Evolutionary conservation across 2,329 filamentous ascomycete species (phyloP).

Genomic region (Aspergillus sojae): DNA sequence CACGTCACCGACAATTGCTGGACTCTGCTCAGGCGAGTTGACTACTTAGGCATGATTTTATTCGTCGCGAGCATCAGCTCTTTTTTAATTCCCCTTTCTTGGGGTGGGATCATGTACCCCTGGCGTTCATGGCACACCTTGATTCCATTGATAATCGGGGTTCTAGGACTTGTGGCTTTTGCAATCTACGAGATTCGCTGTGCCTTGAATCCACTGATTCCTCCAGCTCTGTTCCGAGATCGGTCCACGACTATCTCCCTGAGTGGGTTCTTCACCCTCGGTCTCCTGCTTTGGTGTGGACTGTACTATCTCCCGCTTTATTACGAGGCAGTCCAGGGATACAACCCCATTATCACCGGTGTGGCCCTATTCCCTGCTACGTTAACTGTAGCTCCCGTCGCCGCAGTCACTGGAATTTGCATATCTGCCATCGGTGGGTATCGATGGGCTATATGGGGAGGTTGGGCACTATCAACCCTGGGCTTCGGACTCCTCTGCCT

Average conservation of each 20-base stretch:
- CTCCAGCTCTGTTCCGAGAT: neutral
- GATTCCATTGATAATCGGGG: neutral
- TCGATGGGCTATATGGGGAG: too few species aligned
- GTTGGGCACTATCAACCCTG: too few species aligned
- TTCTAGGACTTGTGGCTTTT: neutral
- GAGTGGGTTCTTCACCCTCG: too few species aligned
- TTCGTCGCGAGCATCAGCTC: neutral
- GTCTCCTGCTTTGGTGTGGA: too few species aligned
- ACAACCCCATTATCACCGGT: too few species aligned
- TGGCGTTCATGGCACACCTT: neutral
- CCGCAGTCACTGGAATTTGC: too few species aligned
- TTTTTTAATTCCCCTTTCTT: neutral
- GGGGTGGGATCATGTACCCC: neutral
- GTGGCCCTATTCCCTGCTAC: too few species aligned
- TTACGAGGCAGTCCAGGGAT: too few species aligned
- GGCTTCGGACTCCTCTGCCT: too few species aligned
- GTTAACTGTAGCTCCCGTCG: too few species aligned
- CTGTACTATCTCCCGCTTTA: too few species aligned
- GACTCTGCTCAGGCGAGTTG: neutral
- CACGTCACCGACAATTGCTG: neutral
- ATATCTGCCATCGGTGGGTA: too few species aligned
- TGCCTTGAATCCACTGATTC: neutral
- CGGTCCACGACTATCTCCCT: neutral
- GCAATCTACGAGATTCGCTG: neutral
- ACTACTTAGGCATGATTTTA: neutral